A percentile compares a stretch with the other conserved stretches of the same genome.
These are phyloP conservation scores for Salvia sclarea DNA, from an alignment of 305 asterid genomes.

Conservation along the genomic window DNA sequence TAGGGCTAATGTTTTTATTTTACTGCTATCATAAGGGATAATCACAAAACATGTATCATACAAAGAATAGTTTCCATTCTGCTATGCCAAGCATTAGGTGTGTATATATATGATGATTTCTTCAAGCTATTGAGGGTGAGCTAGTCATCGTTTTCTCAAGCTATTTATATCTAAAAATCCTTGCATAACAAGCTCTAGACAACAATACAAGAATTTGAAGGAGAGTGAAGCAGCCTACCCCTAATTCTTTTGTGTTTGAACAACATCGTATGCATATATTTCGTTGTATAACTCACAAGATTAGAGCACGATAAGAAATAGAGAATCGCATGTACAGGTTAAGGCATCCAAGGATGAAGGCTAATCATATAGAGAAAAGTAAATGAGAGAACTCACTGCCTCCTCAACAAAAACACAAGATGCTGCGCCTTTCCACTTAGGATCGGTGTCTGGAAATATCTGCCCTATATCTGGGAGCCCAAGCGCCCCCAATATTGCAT, in stretches of 20 bases:
- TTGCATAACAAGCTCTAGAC: not conserved
- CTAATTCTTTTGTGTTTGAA: not conserved
- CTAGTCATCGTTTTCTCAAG: not conserved
- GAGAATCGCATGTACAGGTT: not conserved
- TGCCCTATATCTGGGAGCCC: constrained; percentile 97
- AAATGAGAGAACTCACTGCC: constrained; percentile 57
- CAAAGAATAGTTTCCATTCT: not conserved
- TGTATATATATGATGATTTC: not conserved
- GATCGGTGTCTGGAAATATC: constrained; percentile 92
- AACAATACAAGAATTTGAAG: not conserved
- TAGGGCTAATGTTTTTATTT: not conserved
- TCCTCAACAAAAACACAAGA: constrained; percentile 85
- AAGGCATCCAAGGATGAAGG: not conserved
- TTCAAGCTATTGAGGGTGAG: not conserved
- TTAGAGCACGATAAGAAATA: not conserved
- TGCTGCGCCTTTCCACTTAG: constrained; percentile 95
- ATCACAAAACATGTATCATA: not conserved
- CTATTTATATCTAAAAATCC: not conserved
- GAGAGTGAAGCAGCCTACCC: not conserved
- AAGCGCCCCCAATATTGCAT: constrained; percentile 90
- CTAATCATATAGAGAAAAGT: not conserved
- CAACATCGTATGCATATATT: not conserved
- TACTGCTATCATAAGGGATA: not conserved
- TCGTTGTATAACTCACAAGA: not conserved
- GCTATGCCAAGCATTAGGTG: not conserved